phyloP scores from a whole-genome alignment of 2,329 filamentous ascomycete species.

The Golovinomyces cichoracearum region DNA sequence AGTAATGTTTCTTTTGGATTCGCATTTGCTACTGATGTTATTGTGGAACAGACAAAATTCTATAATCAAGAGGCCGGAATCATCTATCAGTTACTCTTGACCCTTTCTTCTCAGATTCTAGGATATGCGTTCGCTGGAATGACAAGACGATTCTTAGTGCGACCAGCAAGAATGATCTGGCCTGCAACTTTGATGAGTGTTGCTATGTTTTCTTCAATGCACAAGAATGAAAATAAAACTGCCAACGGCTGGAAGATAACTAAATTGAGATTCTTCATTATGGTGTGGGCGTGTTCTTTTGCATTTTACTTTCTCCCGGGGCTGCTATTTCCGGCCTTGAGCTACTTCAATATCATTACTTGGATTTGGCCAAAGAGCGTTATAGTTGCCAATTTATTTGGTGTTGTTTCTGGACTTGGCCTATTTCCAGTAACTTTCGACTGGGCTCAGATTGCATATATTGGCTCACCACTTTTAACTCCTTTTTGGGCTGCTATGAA shows the following conservation, averaged over 20 bases:
- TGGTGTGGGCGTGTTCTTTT: slow-evolving; percentile 44
- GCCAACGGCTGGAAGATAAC: slow-evolving; percentile 65
- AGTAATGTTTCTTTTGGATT: slow-evolving; percentile 79
- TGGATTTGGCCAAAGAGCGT: slow-evolving; percentile 74
- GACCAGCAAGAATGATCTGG: slow-evolving; percentile 78
- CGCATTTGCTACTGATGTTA: slow-evolving; percentile 70
- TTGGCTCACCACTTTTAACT: slow-evolving; percentile 59
- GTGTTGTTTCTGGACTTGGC: slow-evolving; percentile 59
- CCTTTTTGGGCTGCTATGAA: slow-evolving; percentile 75
- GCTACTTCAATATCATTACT: slow-evolving; percentile 70
- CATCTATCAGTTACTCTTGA: slow-evolving; percentile 56
- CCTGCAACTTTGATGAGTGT: slow-evolving; percentile 69
- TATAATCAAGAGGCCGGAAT: slow-evolving; percentile 61
- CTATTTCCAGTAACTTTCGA: slow-evolving; percentile 72
- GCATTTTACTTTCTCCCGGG: slow-evolving; percentile 68
- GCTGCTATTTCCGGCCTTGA: slow-evolving; percentile 56
- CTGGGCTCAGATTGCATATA: slow-evolving; percentile 68
- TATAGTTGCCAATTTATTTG: slow-evolving; percentile 67
- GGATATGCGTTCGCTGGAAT: slow-evolving; percentile 71
- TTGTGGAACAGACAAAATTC: slow-evolving; percentile 72
- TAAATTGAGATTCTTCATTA: slow-evolving; percentile 60
- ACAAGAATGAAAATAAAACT: slow-evolving; percentile 58
- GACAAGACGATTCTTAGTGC: slow-evolving; percentile 54
- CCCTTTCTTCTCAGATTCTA: slow-evolving; percentile 62
- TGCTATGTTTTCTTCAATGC: slow-evolving; percentile 67